A percentile compares a stretch with the other conserved stretches of the same genome.
Evolutionary conservation across 768 basidiomycete genomes (phyloP).

Genomic region (Auriscalpium orientale): DNA sequence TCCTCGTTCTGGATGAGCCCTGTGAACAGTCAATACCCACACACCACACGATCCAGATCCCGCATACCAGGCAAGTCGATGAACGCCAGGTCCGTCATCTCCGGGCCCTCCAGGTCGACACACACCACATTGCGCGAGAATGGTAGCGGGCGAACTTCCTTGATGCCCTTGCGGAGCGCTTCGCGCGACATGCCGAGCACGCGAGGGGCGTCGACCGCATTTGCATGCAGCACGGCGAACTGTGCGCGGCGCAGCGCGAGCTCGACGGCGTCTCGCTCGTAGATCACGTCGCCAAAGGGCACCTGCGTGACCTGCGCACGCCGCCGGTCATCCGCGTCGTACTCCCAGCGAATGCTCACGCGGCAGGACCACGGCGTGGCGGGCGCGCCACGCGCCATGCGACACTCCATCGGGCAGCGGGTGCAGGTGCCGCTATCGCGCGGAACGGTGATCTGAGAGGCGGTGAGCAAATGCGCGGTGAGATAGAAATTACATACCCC

Average conservation of each 20-base stretch:
- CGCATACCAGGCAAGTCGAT: constrained; percentile 20
- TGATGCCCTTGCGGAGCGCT: background rate
- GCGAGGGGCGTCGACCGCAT: constrained; percentile 23
- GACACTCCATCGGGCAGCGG: constrained; percentile 3
- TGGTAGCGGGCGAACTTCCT: background rate
- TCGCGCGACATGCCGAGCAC: constrained; percentile 8
- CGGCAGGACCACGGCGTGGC: constrained; percentile 20
- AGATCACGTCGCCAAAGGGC: constrained; percentile 36
- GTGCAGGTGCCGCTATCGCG: constrained; percentile 38
- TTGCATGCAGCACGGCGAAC: constrained; percentile 43
- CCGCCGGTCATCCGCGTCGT: constrained; percentile 23
- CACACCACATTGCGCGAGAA: constrained; percentile 24
- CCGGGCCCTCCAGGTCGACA: constrained; percentile 20
- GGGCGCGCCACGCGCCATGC: constrained; percentile 4
- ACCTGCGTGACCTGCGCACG: constrained; percentile 8
- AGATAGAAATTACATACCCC: background rate
- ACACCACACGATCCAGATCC: no score
- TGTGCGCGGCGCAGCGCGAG: constrained; percentile 53
- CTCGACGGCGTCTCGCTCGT: constrained; percentile 39
- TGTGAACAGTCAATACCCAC: background rate
- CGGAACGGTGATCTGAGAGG: constrained; percentile 34
- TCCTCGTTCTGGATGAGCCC: constrained; percentile 40
- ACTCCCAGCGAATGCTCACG: constrained; percentile 38
- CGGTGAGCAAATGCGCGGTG: background rate
- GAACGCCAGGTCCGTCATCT: constrained; percentile 20